Base-by-base conservation (phyloP, 2,329 filamentous ascomycete genomes). In the Colletotrichum melonis region DNA sequence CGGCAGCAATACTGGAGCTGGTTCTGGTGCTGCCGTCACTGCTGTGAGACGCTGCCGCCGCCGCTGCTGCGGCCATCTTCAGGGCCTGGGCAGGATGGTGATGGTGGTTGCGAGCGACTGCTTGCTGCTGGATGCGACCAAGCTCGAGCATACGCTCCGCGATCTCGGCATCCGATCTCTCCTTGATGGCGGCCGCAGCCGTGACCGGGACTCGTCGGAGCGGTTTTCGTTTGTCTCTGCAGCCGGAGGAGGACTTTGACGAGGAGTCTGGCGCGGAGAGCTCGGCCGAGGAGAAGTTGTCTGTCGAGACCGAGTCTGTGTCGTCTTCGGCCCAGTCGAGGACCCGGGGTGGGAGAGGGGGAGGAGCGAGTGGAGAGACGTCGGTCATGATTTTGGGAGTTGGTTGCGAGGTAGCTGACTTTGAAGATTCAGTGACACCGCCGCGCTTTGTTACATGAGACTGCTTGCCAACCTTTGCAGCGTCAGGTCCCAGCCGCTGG, bases 271-370 rank as follows among this genome's bases (percentile, higher is more conserved):
- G 30, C 16, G 69, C 62, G 32, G 55, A 69, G 55, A 35, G 22
- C 46, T 73, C 70, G 12, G 28, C 46, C 3, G 67, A 67, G 3
- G 70, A 70, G 60, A 73, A 73, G 26, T 73, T 49, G 16, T 73
- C 70, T 5, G 70, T 73, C 14, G 70, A 73, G 28, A 66, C 67
- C 4, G 60, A 73, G 22, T 70, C 67, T 12, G 70, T 73, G 22
- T 73, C 70, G 22, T 73, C 70, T 22, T 73, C 70, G n/a, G 70
- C 70, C 70, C 70, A 73, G 70, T 73, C 67, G 22, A 73, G 35
- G 8, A 62, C 67, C 26, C 55, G 67, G 42, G 67, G 60, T 8
- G 52, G 49, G 14, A 24, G n/a, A 16, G 16, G 60, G 11, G 60
- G 24, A 11, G 16, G 14, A 11, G 8, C 8, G 16, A 7, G 67